Conservation (phyloP, 2,329 filamentous ascomycete genomes). For the Pseudogymnoascus sp. region DNA sequence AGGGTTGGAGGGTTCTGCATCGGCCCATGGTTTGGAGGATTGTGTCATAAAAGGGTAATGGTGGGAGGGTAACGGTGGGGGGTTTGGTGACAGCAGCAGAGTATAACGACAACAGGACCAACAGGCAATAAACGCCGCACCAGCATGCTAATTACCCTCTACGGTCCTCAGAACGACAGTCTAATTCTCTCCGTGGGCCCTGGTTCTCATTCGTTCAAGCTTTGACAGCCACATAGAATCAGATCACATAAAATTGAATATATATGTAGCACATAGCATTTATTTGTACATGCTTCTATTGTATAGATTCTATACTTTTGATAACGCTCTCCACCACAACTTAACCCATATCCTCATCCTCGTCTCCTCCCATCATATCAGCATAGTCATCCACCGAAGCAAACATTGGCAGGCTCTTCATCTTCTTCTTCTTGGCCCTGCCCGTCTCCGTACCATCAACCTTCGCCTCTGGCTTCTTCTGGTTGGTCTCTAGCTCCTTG, state of each 20-base stretch:
- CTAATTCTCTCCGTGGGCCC: too few species aligned
- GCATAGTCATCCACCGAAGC: conserved; percentile 93
- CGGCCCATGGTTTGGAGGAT: too few species aligned
- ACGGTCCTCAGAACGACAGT: too few species aligned
- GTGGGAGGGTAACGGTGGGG: too few species aligned
- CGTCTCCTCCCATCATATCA: conserved; percentile 69
- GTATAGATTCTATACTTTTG: conserved; percentile 2
- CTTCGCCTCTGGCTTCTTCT: conserved; percentile 36
- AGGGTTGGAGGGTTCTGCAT: too few species aligned
- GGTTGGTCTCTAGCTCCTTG: conserved; percentile 28
- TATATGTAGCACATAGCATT: conserved; percentile 12
- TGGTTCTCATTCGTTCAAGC: not conserved
- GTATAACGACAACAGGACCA: too few species aligned
- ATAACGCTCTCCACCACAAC: not conserved
- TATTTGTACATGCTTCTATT: conserved; percentile 11
- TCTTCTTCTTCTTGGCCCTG: conserved; percentile 67
- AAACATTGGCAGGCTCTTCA: conserved; percentile 87
- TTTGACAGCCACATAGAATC: not conserved
- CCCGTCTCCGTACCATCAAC: conserved; percentile 33
- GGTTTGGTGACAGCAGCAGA: too few species aligned
- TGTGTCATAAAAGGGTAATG: too few species aligned
- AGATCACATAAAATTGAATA: not conserved
- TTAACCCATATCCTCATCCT: conserved; percentile 36
- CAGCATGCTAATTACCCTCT: too few species aligned
- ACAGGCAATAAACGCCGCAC: too few species aligned